A percentile compares a stretch with the other conserved stretches of the same genome.
Conservation (phyloP, 495 filamentous ascomycete species). For the Podospora didyma region DNA sequence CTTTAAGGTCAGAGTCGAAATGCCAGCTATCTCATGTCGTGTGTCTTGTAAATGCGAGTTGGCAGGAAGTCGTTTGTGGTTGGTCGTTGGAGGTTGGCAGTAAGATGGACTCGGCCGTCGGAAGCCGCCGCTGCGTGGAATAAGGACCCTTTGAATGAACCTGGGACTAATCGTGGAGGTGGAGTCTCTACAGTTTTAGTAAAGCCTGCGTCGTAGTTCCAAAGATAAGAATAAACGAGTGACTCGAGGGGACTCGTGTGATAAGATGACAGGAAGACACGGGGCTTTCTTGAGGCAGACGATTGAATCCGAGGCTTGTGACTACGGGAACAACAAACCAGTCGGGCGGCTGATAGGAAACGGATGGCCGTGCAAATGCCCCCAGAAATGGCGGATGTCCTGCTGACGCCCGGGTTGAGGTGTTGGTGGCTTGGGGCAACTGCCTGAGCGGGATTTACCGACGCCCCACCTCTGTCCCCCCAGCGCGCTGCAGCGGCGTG, state of each 20-base stretch:
- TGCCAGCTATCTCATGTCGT: constrained; percentile 17
- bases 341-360: not conserved
- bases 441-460: too few relatives aligned
- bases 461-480: too few relatives aligned
- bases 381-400: not conserved
- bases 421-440: too few relatives aligned
- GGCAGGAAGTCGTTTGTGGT: not conserved
- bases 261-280: not conserved
- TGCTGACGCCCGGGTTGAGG: not conserved
- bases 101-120: not conserved
- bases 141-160: too few relatives aligned
- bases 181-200: too few relatives aligned
- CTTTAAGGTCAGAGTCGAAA: not conserved
- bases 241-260: not conserved
- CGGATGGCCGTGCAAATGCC: not conserved
- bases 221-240: too few relatives aligned
- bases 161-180: too few relatives aligned
- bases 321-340: not conserved
- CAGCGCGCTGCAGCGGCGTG: too few relatives aligned
- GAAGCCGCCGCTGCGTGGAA: not conserved
- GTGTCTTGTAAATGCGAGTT: not conserved
- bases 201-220: too few relatives aligned
- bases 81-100: not conserved
- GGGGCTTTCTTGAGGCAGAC: not conserved
- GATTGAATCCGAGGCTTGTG: not conserved